These are phyloP conservation scores for Diaporthe batatas DNA, from an alignment of 2,329 filamentous ascomycete genomes.

Conservation along the genomic window DNA sequence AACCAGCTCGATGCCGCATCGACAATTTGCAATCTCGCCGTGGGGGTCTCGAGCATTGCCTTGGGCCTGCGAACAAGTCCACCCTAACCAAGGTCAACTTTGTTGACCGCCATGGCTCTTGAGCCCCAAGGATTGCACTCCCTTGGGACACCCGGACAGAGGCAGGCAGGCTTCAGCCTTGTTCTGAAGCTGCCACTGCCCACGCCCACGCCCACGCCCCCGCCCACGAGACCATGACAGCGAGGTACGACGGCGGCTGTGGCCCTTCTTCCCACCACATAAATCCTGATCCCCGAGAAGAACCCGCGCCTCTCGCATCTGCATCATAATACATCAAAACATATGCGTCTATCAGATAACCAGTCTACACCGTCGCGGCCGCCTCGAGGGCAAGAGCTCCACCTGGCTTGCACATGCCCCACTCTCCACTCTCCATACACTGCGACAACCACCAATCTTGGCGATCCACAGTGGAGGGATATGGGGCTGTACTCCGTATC, in stretches of 20 bases:
- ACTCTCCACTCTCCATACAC: constrained; percentile 1
- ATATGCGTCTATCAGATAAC: constrained; percentile 1
- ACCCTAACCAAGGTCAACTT: background rate
- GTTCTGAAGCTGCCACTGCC: background rate
- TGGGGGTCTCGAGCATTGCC: background rate
- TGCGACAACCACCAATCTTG: background rate
- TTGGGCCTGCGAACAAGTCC: background rate
- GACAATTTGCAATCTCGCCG: background rate
- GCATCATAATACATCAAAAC: background rate
- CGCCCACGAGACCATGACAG: background rate
- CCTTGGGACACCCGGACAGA: background rate
- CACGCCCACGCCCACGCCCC: too few species aligned
- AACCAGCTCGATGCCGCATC: constrained; percentile 16
- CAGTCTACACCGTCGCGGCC: background rate
- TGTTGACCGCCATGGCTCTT: background rate
- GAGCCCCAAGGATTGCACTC: background rate
- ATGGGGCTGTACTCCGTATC: background rate
- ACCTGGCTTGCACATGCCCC: background rate
- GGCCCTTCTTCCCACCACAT: background rate
- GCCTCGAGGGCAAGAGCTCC: background rate
- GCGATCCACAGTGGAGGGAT: constrained; percentile 16
- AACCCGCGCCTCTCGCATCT: background rate
- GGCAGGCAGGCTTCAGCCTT: background rate
- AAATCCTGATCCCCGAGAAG: background rate
- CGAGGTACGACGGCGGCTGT: background rate